Evolutionary conservation across 1,284 basidiomycete genomes (phyloP).

Genomic region (Microbotryum lychnidis-dioicae): DNA sequence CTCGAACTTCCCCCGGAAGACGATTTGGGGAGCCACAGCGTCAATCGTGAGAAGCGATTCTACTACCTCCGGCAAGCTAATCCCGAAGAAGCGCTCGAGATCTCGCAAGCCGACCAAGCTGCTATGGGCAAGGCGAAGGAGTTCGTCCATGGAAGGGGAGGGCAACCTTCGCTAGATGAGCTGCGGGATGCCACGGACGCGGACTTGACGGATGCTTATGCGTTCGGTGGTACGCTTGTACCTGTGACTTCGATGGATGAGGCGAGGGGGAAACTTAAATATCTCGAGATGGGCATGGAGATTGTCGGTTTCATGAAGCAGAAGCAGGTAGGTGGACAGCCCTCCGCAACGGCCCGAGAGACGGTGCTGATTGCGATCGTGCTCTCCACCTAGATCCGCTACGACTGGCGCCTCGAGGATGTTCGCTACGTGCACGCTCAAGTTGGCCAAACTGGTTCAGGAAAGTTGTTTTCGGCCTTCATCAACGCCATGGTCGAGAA

Average conservation of each 20-base stretch:
- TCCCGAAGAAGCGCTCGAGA: slow-evolving; percentile 46
- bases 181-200: slow-evolving; percentile 55
- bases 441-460: slow-evolving; percentile 56
- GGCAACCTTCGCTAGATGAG: slow-evolving; percentile 40
- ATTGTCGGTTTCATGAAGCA: slow-evolving; percentile 72
- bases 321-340: slow-evolving; percentile 49
- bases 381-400: slow-evolving; percentile 53
- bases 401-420: slow-evolving; percentile 76
- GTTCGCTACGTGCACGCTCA: slow-evolving; percentile 80
- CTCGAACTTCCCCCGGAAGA: slow-evolving; percentile 39
- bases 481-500: slow-evolving; percentile 68
- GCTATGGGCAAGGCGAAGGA: slow-evolving; percentile 21
- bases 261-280: slow-evolving; percentile 61
- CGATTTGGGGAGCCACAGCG: slow-evolving; percentile 34
- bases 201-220: slow-evolving; percentile 70
- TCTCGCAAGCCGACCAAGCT: slow-evolving; percentile 28
- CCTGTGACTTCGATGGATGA: slow-evolving; percentile 60
- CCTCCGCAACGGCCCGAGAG: neutral
- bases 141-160: no score
- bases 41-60: slow-evolving; percentile 26
- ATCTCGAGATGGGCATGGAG: slow-evolving; percentile 73
- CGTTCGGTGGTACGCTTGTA: slow-evolving; percentile 82
- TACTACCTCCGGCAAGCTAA: slow-evolving; percentile 46
- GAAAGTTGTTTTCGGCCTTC: slow-evolving; percentile 77
- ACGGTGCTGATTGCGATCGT: neutral